phyloP scores from a whole-genome alignment of 2,329 filamentous ascomycete genomes.

The Aspergillus sp. region DNA sequence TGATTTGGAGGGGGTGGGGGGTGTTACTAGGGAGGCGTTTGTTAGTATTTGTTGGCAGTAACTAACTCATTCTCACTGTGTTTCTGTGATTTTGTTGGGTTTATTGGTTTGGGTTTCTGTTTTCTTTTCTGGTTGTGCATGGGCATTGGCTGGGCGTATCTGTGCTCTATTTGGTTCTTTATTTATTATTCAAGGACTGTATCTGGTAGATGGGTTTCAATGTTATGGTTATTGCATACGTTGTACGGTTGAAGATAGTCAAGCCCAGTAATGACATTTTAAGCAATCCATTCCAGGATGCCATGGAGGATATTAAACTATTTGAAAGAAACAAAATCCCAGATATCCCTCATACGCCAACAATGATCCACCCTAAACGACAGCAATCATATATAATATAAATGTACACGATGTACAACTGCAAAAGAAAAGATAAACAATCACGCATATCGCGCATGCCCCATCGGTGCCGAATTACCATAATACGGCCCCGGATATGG shows the following conservation, averaged over 20 bases:
- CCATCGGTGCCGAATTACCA: background rate
- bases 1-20: conserved; percentile 87
- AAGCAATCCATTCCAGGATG: no score
- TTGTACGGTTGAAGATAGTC: no score
- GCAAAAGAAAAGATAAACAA: conserved; percentile 2
- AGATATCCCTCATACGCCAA: no score
- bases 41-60: conserved; percentile 58
- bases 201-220: no score
- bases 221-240: no score
- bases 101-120: conserved; percentile 3
- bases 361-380: no score
- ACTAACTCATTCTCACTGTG: conserved; percentile 5
- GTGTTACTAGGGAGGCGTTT: conserved; percentile 58
- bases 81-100: conserved; percentile 1
- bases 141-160: background rate
- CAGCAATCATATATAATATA: background rate
- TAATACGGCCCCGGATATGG: conserved; percentile 9
- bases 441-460: conserved; percentile 21
- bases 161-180: no score
- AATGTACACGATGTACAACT: background rate
- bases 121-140: conserved; percentile 2
- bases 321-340: no score
- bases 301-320: no score
- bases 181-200: no score
- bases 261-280: no score